These are phyloP conservation scores for Diaporthe citriasiana DNA, from an alignment of 2,329 filamentous ascomycete species.

Conservation along the genomic window DNA sequence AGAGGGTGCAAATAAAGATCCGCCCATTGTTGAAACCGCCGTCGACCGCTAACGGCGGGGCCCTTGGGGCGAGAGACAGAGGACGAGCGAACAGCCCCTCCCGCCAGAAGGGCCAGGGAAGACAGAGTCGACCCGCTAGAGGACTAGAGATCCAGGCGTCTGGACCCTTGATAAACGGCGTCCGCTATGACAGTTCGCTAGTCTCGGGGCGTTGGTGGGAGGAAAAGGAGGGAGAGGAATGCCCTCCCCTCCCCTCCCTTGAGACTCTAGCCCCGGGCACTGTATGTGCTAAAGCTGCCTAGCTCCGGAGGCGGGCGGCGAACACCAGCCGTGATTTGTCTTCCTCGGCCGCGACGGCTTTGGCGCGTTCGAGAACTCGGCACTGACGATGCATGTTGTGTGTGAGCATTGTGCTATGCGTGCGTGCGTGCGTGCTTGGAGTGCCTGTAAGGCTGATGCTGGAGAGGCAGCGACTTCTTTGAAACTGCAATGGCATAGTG, in stretches of 20 bases:
- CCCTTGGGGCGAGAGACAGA: neutral
- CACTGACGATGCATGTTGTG: neutral
- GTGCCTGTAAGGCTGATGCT: neutral
- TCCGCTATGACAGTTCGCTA: slow-evolving; percentile 25
- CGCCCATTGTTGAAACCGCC: slow-evolving; percentile 5
- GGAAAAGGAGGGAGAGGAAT: too few relatives aligned
- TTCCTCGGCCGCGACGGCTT: slow-evolving; percentile 1
- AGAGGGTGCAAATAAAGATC: neutral
- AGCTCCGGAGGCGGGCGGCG: slow-evolving; percentile 16
- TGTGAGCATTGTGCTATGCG: neutral
- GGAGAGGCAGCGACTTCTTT: neutral
- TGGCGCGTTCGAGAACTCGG: slow-evolving; percentile 24
- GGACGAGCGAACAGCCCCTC: neutral
- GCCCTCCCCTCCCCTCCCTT: slow-evolving; percentile 15
- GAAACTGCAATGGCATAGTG: slow-evolving; percentile 5
- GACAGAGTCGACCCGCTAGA: slow-evolving; percentile 1
- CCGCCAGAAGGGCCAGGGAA: neutral
- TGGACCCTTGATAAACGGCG: slow-evolving; percentile 28
- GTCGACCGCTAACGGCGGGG: neutral
- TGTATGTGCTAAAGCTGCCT: slow-evolving; percentile 28
- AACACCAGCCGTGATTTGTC: slow-evolving; percentile 4
- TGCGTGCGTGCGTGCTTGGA: neutral
- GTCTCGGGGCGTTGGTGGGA: neutral
- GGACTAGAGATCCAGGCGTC: slow-evolving; percentile 8
- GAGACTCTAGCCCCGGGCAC: slow-evolving; percentile 35